Conservation (phyloP, 2,329 filamentous ascomycete genomes). For the Colletotrichum spaethianum region DNA sequence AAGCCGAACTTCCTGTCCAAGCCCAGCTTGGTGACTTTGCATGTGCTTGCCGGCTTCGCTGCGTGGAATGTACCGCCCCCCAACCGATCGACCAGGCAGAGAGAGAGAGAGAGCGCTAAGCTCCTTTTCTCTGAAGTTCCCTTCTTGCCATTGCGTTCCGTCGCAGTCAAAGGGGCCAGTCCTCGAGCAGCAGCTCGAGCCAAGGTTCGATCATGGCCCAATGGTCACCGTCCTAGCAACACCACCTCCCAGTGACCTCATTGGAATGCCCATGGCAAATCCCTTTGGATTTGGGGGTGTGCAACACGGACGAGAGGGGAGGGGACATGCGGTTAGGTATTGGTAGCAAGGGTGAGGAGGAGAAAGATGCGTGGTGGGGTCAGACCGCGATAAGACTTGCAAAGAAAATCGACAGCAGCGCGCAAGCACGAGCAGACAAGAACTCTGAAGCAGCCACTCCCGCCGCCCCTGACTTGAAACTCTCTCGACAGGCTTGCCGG, state of each 20-base stretch:
- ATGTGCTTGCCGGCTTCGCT: conserved; percentile 30
- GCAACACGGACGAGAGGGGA: background rate
- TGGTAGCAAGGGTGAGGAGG: too few species aligned
- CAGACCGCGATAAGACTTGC: conserved; percentile 26
- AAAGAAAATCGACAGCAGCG: conserved; percentile 3
- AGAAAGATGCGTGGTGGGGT: conserved; percentile 16
- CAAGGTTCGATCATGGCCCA: background rate
- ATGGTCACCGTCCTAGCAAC: background rate
- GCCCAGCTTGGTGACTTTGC: conserved; percentile 27
- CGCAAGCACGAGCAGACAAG: background rate
- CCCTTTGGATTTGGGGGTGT: conserved; percentile 1
- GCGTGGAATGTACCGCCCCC: conserved; percentile 21
- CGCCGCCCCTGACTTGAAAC: background rate
- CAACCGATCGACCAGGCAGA: background rate
- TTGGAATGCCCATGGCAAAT: background rate
- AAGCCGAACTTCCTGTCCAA: conserved; percentile 6
- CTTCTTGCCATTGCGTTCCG: conserved; percentile 1
- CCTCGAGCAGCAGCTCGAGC: background rate
- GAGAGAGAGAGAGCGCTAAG: too few species aligned
- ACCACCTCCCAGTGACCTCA: conserved; percentile 17
- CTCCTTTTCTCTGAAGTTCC: background rate
- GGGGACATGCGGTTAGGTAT: background rate
- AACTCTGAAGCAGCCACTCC: background rate
- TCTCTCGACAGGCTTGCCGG: background rate
- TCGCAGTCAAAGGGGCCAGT: background rate